Percentiles rank a stretch among this genome's conserved stretches.
Evolutionary conservation across 495 filamentous ascomycete species (phyloP).

Genomic region (Penicillium lagena): DNA sequence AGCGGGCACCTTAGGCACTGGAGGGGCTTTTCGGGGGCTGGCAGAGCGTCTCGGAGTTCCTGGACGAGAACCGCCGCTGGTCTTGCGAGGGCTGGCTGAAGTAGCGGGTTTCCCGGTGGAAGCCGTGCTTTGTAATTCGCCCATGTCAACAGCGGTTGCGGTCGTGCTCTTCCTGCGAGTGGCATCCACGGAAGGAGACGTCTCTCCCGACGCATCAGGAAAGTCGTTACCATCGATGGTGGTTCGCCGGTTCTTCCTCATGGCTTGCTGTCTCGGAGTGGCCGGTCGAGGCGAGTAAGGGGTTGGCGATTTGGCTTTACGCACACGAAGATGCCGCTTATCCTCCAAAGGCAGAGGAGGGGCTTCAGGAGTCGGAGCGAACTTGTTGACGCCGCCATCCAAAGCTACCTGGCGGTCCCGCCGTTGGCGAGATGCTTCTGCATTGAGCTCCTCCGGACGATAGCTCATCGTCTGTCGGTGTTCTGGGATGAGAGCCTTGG

Average conservation of each 20-base stretch:
- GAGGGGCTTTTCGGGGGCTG: slow-evolving; percentile 36
- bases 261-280: slow-evolving; percentile 40
- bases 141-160: slow-evolving; percentile 7
- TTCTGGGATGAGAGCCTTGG: slow-evolving; percentile 72
- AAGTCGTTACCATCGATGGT: slow-evolving; percentile 55
- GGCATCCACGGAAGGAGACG: slow-evolving; percentile 32
- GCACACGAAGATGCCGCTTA: slow-evolving; percentile 66
- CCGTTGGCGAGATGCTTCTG: slow-evolving; percentile 53
- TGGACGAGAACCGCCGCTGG: slow-evolving; percentile 28
- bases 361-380: slow-evolving; percentile 15
- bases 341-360: slow-evolving; percentile 38
- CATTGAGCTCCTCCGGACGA: slow-evolving; percentile 67
- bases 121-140: slow-evolving; percentile 13
- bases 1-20: slow-evolving; percentile 39
- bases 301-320: slow-evolving; percentile 52
- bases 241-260: slow-evolving; percentile 51
- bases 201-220: slow-evolving; percentile 28
- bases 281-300: slow-evolving; percentile 32
- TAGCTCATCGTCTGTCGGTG: slow-evolving; percentile 66
- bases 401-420: slow-evolving; percentile 54
- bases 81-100: slow-evolving; percentile 29
- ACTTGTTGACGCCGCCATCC: slow-evolving; percentile 13
- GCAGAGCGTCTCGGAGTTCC: slow-evolving; percentile 40
- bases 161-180: slow-evolving; percentile 30
- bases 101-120: slow-evolving; percentile 9